A percentile compares a stretch with the other conserved stretches of the same genome.
phyloP scores from a whole-genome alignment of 352 stramenopile genomes.

The Pythium vanterpoolii region DNA sequence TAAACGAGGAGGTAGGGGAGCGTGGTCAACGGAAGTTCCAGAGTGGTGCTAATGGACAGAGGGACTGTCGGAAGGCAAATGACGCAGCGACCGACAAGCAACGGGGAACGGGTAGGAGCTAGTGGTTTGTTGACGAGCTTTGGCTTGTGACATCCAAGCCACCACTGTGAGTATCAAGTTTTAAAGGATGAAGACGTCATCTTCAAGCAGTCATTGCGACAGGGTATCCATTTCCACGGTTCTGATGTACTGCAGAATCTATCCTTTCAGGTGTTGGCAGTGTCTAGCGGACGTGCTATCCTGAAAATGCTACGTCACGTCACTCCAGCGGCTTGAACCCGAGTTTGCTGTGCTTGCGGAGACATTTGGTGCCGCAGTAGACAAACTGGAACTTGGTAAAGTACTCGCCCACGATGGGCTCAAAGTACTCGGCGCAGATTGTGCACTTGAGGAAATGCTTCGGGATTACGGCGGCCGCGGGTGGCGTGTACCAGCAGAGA shows the following conservation, averaged over 20 bases:
- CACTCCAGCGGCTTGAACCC: constrained; percentile 37
- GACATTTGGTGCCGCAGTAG: constrained; percentile 83
- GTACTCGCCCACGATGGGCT: constrained; percentile 84
- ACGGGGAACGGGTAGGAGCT: neutral
- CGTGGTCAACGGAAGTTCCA: neutral
- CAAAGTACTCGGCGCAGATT: constrained; percentile 69
- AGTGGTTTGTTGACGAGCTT: neutral
- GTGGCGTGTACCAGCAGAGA: constrained; percentile 61
- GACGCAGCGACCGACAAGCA: neutral
- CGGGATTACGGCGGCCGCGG: constrained; percentile 44
- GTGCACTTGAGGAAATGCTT: constrained; percentile 77
- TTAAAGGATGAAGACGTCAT: constrained; percentile 4
- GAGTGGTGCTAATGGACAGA: neutral
- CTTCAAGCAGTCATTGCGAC: neutral
- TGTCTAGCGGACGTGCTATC: neutral
- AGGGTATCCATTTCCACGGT: constrained; percentile 14
- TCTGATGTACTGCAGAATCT: neutral
- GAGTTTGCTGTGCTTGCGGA: constrained; percentile 64
- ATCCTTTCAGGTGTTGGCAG: too few relatives aligned
- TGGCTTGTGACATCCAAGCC: constrained; percentile 16
- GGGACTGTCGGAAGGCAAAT: neutral
- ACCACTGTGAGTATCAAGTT: constrained; percentile 8
- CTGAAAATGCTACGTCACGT: neutral
- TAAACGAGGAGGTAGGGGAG: neutral
- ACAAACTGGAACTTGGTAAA: constrained; percentile 84